A percentile compares a stretch with the other conserved stretches of the same genome.
phyloP scores from a whole-genome alignment of 352 stramenopile genomes.

The Blastocystis sp. region DNA sequence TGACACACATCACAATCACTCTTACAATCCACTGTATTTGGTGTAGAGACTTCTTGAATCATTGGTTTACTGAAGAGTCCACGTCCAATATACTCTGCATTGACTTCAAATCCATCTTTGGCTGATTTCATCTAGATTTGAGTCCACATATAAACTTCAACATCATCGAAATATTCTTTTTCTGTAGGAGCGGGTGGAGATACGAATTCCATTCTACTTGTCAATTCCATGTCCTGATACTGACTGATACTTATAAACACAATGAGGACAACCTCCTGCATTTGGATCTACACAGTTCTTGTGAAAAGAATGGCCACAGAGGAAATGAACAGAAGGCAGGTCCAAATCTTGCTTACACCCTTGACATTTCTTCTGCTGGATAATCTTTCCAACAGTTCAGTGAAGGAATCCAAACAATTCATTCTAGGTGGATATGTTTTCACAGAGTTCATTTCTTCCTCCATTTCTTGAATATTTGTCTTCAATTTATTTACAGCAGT shows the following conservation, averaged over 20 bases:
- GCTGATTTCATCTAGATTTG: conserved; percentile 18
- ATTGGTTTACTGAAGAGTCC: conserved; percentile 49
- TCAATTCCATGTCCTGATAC: background rate
- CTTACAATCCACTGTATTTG: background rate
- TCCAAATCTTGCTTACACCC: conserved; percentile 84
- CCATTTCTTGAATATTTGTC: conserved; percentile 82
- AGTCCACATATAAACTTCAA: background rate
- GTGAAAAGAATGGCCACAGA: conserved; percentile 85
- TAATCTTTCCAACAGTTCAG: conserved; percentile 40
- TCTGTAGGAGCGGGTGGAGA: background rate
- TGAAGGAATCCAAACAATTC: background rate
- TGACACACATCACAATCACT: background rate
- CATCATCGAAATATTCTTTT: conserved; percentile 40
- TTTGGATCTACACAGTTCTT: conserved; percentile 60
- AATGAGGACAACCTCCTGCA: conserved; percentile 22
- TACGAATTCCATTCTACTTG: conserved; percentile 18
- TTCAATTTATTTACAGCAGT: conserved; percentile 83
- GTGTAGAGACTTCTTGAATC: background rate
- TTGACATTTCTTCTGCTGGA: conserved; percentile 83
- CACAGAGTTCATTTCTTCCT: conserved; percentile 80
- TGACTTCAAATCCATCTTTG: conserved; percentile 55
- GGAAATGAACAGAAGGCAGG: conserved; percentile 84
- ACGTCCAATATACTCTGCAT: conserved; percentile 50
- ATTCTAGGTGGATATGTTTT: conserved; percentile 69
- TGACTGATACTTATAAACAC: conserved; percentile 24